Evolutionary conservation across 179 eudicot species (phyloP), one percentile per base, ranked within the genome.

Genomic region (Spinacia oleracea): DNA sequence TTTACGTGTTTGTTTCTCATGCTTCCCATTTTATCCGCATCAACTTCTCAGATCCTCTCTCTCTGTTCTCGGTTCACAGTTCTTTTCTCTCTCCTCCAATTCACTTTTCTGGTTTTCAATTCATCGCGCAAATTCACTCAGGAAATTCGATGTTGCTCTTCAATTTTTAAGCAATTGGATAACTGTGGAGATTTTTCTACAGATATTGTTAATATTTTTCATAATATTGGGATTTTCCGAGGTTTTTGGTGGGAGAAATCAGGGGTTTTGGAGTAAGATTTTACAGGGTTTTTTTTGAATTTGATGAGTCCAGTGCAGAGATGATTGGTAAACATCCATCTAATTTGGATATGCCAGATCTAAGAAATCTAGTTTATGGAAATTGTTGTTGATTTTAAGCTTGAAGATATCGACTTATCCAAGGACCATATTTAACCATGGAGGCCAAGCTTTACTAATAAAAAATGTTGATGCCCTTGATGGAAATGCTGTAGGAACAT

Each of bases 331-430:
- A 83, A 75, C 85, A 80, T 72, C 63, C 80, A 74, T 65, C 34
- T 80, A 82, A 69, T 79, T 63, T 66, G n/a, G 83, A 78, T 82
- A 91, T 89, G 94, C 90, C 84, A 78, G 87, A 83, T 56, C 78
- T 84, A 18, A 86, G 87, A 76, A n/a, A n/a, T n/a, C n/a, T n/a
- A n/a, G n/a, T n/a, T n/a, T n/a, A n/a, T n/a, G n/a, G n/a, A n/a
- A n/a, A n/a, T n/a, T n/a, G n/a, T n/a, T n/a, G n/a, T n/a, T n/a
- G n/a, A n/a, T n/a, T n/a, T n/a, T n/a, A n/a, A n/a, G n/a, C n/a
- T n/a, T n/a, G n/a, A n/a, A n/a, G n/a, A n/a, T n/a, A n/a, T n/a
- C n/a, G n/a, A n/a, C n/a, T n/a, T n/a, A n/a, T n/a, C n/a, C n/a
- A n/a, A n/a, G n/a, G n/a, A n/a, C n/a, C n/a, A n/a, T n/a, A n/a